Base-by-base conservation (phyloP, 805 yeast genomes). In the Nakazawaea ambrosiae region DNA sequence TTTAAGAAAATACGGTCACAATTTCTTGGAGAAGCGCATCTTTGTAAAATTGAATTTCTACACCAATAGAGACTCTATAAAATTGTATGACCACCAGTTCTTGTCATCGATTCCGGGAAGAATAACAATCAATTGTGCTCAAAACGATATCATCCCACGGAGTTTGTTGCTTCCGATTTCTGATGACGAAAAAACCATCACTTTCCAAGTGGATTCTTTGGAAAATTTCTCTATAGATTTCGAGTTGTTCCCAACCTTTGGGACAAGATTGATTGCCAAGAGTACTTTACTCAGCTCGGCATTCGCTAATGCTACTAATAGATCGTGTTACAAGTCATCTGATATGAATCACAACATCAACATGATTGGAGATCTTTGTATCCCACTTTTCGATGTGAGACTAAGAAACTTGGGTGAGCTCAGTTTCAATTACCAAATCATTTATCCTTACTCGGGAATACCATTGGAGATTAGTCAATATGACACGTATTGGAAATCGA, bases 401-500 rank as follows among this genome's bases (percentile, higher is more conserved):
- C 63, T 90, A 48, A 77, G 83, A 49, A 78, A 81, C 40, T 81
- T 89, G 42, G 98, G 98, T 11, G 82, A 80, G 41, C 59, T 90
- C 31, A 70, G 70, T 26, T 83, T 89, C 58, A 74, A 76, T 44
- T 87, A 78, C 59, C 89, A 86, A 50, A 74, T 90, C 3, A 85
- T 90, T 35, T 78, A 79, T 55, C 97, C 98, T n/a, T 92, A 81
- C 54, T 68, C 79, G 5, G 97, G 96, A 5, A 63, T 61, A 0
- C 81, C 95, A 4, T 63, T 90, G 41, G 97, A 89, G 57, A 82
- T 94, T 30, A 80, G 95, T 9, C 86, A 87, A 61, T 88, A 84
- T 54, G 97, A 89, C 52, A 90, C 97, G 0, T 90, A 90, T 60
- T 90, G 98, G 98, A 92, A 89, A 58, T 81, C 95, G 1, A 84